Conservation (phyloP, 495 filamentous ascomycete species). For the Podospora fimiseda region DNA sequence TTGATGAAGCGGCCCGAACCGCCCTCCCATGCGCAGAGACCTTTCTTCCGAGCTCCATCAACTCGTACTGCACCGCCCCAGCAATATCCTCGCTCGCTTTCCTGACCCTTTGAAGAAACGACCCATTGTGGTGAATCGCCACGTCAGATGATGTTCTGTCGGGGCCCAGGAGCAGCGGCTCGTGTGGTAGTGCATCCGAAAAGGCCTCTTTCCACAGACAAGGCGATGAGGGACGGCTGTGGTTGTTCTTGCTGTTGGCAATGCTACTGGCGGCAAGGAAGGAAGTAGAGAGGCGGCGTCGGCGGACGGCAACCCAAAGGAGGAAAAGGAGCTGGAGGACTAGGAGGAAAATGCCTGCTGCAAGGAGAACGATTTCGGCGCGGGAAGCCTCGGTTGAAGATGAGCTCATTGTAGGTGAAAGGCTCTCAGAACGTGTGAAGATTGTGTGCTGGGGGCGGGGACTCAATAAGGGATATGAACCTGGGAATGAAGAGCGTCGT, state of each 20-base stretch:
- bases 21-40: slow-evolving; percentile 3
- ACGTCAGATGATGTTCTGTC: neutral
- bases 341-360: slow-evolving; percentile 11
- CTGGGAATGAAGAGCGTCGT: neutral
- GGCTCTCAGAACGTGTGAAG: neutral
- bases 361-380: slow-evolving; percentile 15
- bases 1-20: neutral
- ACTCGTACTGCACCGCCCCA: slow-evolving; percentile 10
- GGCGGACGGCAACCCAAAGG: slow-evolving; percentile 11
- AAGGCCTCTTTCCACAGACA: slow-evolving; percentile 17
- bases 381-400: slow-evolving; percentile 6
- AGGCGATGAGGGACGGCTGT: slow-evolving; percentile 10
- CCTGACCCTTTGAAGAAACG: slow-evolving; percentile 4
- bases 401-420: neutral
- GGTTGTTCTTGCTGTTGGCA: slow-evolving; percentile 1
- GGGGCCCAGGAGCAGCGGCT: slow-evolving; percentile 1
- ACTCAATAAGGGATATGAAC: neutral
- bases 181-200: slow-evolving; percentile 4
- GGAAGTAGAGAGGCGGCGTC: neutral
- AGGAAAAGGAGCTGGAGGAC: slow-evolving; percentile 6
- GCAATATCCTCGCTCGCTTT: slow-evolving; percentile 9
- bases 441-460: neutral
- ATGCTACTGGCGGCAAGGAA: neutral
- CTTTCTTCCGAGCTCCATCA: slow-evolving; percentile 10
- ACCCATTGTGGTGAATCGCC: neutral